Conservation (phyloP, 2,329 filamentous ascomycete species). For the Ophiosphaerella herpotricha region DNA sequence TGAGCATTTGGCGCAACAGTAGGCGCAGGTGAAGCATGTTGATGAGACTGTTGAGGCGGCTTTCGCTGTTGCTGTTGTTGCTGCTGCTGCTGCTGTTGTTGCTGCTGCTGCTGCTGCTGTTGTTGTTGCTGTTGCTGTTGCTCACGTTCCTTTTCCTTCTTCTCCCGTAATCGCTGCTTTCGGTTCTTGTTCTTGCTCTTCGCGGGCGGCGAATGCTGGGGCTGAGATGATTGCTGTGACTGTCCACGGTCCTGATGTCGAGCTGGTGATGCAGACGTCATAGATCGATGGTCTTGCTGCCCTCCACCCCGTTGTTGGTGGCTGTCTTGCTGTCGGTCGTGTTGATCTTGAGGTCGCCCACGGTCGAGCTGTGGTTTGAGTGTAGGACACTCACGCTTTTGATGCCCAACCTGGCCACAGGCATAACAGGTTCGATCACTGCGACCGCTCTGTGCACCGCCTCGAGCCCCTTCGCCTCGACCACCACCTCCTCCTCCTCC, state of each 20-base stretch:
- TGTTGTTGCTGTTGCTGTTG: conserved; percentile 14
- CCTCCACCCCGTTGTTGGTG: conserved; percentile 19
- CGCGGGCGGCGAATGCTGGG: conserved; percentile 19
- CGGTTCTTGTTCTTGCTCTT: conserved; percentile 37
- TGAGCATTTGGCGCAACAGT: conserved; percentile 23
- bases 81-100: conserved; percentile 14
- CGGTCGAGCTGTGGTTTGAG: conserved; percentile 31
- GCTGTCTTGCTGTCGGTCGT: conserved; percentile 24
- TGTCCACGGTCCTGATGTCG: conserved; percentile 26
- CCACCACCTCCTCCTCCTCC: conserved; percentile 16
- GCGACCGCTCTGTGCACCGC: conserved; percentile 5
- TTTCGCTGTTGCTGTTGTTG: conserved; percentile 5
- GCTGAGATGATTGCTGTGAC: conserved; percentile 19
- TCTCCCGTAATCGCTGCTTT: conserved; percentile 35
- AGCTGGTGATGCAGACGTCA: conserved; percentile 32
- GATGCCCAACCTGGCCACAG: conserved; percentile 12
- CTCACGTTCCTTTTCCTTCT: conserved; percentile 29
- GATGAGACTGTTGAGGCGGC: conserved; percentile 8
- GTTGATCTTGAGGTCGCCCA: conserved; percentile 26
- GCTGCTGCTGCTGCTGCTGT: conserved; percentile 12
- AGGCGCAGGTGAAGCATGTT: conserved; percentile 25
- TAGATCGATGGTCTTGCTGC: conserved; percentile 32
- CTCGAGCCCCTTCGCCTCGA: conserved; percentile 19
- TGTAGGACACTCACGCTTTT: conserved; percentile 20
- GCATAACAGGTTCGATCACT: conserved; percentile 7